Evolutionary conservation across 805 yeast genomes (phyloP), one percentile per base, ranked within the genome.

Genomic region (Zygosaccharomyces lentus): DNA sequence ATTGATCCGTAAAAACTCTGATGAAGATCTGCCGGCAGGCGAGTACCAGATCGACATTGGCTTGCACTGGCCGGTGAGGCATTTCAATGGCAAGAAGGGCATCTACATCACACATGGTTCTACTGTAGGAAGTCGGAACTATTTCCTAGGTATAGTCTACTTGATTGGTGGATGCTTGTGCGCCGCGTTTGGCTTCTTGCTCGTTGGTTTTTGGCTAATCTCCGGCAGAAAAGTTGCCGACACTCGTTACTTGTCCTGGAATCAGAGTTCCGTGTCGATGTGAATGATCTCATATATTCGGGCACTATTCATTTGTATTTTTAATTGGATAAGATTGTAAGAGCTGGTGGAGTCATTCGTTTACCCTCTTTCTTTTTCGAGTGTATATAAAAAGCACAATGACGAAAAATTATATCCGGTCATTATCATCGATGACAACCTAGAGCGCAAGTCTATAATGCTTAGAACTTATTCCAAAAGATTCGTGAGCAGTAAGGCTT

Each of bases 151-250:
- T 26, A 73, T 79, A 42, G 71, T 80, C 32, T 86, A 90, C 84
- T 75, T 86, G 52, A 86, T 77, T 26, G 84, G 82, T 42, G 95
- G 93, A 17, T 82, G 81, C 25, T 67, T 85, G 10, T 83, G 90
- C 61, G 68, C 82, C 26, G 57, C 80, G 1, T 66, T 84, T 54
- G 81, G 82, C 1, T 34, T 82, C 1, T 62, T 69, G 6, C 73
- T 84, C 50, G 59, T 80, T 50, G 55, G 72, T 3, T 74, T 82
- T 27, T 81, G 82, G 59, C 40, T 80, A n/a, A 53, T 83, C 16
- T 75, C 75, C 44, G 89, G 89, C 15, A 76, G 93, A 66, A 82
- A 76, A 55, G 69, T 79, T 6, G 95, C 89, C 10, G 95, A 86
- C 57, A 73, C 78, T n/a, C 70, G 73, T n/a, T 68, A 75, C 53